Evolutionary conservation across 306 rosid species (phyloP).

Genomic region (Gastrolobium bilobum): DNA sequence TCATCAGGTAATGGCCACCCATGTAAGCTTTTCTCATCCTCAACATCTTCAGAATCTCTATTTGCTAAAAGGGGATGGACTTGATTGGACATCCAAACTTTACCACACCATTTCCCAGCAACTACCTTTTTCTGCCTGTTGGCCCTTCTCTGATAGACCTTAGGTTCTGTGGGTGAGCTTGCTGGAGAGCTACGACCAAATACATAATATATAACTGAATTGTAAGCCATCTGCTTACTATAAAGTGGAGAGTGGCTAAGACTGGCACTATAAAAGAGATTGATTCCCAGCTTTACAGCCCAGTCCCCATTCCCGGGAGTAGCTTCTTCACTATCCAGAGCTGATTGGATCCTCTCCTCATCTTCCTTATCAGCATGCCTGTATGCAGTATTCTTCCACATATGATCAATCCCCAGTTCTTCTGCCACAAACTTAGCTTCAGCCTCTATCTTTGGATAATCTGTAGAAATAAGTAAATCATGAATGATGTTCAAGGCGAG

Average conservation of each 20-base stretch:
- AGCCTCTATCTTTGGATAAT: constrained; percentile 82
- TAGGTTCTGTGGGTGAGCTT: constrained; percentile 57
- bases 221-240: constrained; percentile 92
- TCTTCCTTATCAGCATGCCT: constrained; percentile 69
- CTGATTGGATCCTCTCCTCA: constrained; percentile 70
- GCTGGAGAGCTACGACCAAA: constrained; percentile 72
- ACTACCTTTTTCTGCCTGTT: constrained; percentile 70
- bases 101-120: constrained; percentile 92
- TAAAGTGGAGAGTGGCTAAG: constrained; percentile 82
- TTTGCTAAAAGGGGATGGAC: constrained; percentile 76
- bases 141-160: constrained; percentile 65
- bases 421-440: constrained; percentile 77
- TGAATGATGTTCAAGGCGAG: constrained; percentile 32
- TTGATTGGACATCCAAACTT: constrained; percentile 88
- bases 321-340: constrained; percentile 84
- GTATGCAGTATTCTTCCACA: constrained; percentile 65
- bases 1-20: constrained; percentile 60
- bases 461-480: constrained; percentile 52
- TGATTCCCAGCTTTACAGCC: constrained; percentile 88
- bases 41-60: constrained; percentile 63
- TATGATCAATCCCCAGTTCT: constrained; percentile 62
- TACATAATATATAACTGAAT: constrained; percentile 75
- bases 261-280: constrained; percentile 86
- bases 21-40: constrained; percentile 50
- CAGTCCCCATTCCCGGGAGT: constrained; percentile 81